Evolutionary conservation across 164 flowering plant genomes (phyloP).

Genomic region (Taxillus chinensis): DNA sequence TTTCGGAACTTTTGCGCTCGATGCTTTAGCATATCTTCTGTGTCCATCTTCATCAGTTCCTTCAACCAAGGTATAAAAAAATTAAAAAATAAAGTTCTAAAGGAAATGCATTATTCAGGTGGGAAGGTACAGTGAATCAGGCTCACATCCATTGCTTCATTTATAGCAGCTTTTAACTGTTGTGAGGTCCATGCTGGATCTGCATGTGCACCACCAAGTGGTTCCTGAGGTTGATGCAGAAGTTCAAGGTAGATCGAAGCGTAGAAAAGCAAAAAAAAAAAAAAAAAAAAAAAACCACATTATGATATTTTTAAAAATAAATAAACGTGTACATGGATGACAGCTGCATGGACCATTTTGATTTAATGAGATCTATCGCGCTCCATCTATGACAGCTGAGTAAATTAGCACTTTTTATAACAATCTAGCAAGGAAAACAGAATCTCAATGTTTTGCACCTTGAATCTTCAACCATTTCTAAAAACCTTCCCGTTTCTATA

Average conservation of each 20-base stretch:
- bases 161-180: slow-evolving; percentile 65
- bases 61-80: slow-evolving; percentile 18
- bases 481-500: too few species aligned
- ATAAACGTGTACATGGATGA: too few species aligned
- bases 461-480: too few species aligned
- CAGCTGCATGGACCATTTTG: too few species aligned
- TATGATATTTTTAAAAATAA: too few species aligned
- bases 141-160: slow-evolving; percentile 76
- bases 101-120: background rate
- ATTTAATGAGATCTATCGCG: too few species aligned
- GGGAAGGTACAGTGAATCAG: background rate
- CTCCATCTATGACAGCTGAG: too few species aligned
- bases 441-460: too few species aligned
- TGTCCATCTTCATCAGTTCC: slow-evolving; percentile 76
- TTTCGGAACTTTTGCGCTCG: slow-evolving; percentile 65
- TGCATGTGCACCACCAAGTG: slow-evolving; percentile 95
- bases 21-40: slow-evolving; percentile 43
- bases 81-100: background rate
- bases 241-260: background rate
- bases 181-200: slow-evolving; percentile 88
- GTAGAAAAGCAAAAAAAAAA: background rate
- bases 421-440: too few species aligned
- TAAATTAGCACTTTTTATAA: too few species aligned
- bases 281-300: too few species aligned
- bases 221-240: slow-evolving; percentile 51